These are phyloP conservation scores for Hemerocallis citrina DNA, from an alignment of 106 monocot species.

Conservation along the genomic window DNA sequence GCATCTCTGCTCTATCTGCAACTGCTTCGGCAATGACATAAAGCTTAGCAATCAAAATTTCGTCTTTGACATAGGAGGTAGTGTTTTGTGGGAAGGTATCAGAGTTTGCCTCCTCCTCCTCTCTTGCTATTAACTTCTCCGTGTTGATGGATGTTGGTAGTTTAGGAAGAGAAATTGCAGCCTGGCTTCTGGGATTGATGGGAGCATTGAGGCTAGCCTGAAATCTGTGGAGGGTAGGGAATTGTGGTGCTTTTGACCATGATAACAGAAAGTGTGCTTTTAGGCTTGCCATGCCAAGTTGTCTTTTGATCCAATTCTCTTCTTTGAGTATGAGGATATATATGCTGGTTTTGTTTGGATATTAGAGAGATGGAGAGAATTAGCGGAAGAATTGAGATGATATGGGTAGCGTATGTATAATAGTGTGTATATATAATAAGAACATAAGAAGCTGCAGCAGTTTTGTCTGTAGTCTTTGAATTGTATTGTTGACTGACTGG, in stretches of 20 bases:
- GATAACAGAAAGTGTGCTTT: neutral
- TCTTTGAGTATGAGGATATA: too few relatives aligned
- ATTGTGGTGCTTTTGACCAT: neutral
- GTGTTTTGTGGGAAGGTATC: neutral
- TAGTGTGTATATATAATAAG: too few relatives aligned
- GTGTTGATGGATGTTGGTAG: neutral
- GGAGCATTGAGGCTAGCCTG: neutral
- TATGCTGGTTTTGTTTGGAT: too few relatives aligned
- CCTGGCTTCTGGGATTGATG: neutral
- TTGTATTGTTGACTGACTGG: too few relatives aligned
- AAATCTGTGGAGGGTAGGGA: slow-evolving; percentile 1
- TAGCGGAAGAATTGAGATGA: too few relatives aligned
- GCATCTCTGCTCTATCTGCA: slow-evolving; percentile 76
- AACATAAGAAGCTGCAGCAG: too few relatives aligned
- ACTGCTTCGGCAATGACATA: slow-evolving; percentile 56
- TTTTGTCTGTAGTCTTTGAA: too few relatives aligned
- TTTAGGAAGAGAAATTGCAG: neutral
- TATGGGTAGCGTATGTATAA: too few relatives aligned
- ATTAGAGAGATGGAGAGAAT: too few relatives aligned
- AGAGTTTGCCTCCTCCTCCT: neutral
- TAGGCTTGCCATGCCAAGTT: neutral
- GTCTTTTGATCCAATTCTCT: too few relatives aligned
- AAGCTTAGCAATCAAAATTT: slow-evolving; percentile 14
- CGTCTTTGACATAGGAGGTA: too few relatives aligned
- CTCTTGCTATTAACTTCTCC: neutral